Evolutionary conservation across 176 grass and related monocot species (phyloP), one percentile per base, ranked within the genome.

Genomic region (Zea luxurians): DNA sequence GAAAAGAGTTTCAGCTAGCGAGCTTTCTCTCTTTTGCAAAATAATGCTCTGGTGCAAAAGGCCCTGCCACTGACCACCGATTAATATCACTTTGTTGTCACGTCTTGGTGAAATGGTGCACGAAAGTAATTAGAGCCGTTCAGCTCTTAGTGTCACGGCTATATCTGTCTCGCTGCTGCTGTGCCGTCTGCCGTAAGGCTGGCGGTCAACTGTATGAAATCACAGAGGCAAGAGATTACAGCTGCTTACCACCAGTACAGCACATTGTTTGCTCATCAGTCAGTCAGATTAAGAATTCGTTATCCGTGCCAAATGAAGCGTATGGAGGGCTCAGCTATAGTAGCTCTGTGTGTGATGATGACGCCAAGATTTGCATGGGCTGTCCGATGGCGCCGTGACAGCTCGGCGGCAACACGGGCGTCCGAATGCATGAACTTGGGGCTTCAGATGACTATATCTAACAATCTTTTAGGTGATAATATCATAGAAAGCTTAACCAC

Each of bases 291-390:
- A 48, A 48, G 21, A 45, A 36, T 48, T 13, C 2, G 7, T 48
- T 21, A 35, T 49, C 68, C 11, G 34, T 70, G 18, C 5, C 13
- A 49, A 13, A 49, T 7, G 45, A 0, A 70, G 3, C 5, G 52
- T 7, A 6, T 54, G 8, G n/a, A n/a, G n/a, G n/a, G 18, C 37
- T 37, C 34, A 6, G 38, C 38, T 40, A 4, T 40, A 40, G 38
- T 40, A 40, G 41, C 8, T 6, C 13, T 53, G 49, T 53, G 13
- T 34, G 75, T 64, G 48, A 27, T 49, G 12, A 57, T 4, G 38
- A 6, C 17, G 76, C 79, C 79, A 82, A 82, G 73, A 87, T 87
- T 53, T 76, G 83, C 62, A 10, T 67, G 78, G 69, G 83, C 52
- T 68, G 70, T 68, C 76, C 45, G 38, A 70, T 70, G 21, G 65